Evolutionary conservation across 306 rosid genomes (phyloP), one percentile per base, ranked within the genome.

Genomic region (Vigna nakashimae): DNA sequence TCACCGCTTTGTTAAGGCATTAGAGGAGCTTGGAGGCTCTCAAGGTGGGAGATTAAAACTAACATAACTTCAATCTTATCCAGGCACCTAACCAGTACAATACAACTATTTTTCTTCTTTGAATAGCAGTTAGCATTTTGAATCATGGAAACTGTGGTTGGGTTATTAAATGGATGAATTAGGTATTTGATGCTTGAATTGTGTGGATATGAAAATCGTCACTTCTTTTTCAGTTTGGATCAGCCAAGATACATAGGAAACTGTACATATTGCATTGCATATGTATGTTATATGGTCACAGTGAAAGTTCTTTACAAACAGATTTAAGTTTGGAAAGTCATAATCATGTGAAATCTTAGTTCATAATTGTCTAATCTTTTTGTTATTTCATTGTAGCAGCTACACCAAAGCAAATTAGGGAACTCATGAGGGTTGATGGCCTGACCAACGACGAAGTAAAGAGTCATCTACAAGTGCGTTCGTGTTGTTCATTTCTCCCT

Each of bases 1-100:
- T 65, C 63, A 88, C 18, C 81, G 88, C 59, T 92, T 92, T 52
- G 84, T 88, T 57, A 87, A 74, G 75, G 91, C 97, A 20, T 22
- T 66, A 22, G 18, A 42, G 53, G 71, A 42, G 71, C 71, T 66
- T 66, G 71, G 71, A 66, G 71, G 71, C 14, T 66, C 71, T 43
- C 53, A 66, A 66, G 71, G 71, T 66, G 2, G 32, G 53, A 9
- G 13, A 7, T 66, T 43, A 5, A 42, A 12, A 40, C 10, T 38
- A 40, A 43, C 34, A 24, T 59, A 28, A 28, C 16, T 40, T 65
- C 70, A 38, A 36, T 4, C 22, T 64, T 17, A 11, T 65, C 32
- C 12, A 20, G 17, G 36, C 12, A 43, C 34, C 7, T 65, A 50
- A 20, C 9, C 43, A 66, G 53, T 20, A 42, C 34, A 66, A 66